These are phyloP conservation scores for Ganoderma multipileum DNA, from an alignment of 1,284 basidiomycete species.

Conservation along the genomic window DNA sequence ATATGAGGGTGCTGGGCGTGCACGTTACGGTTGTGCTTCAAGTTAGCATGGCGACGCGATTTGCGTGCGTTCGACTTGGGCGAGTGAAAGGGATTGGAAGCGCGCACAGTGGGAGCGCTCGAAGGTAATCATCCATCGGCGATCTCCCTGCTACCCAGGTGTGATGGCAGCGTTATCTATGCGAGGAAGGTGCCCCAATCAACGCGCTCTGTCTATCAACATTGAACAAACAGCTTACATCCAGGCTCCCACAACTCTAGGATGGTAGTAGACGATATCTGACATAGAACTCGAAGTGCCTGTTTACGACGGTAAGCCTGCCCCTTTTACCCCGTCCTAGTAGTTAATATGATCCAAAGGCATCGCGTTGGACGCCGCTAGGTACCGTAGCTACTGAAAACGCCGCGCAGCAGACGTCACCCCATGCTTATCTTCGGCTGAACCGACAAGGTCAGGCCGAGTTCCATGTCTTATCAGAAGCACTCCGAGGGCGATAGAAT, in stretches of 20 bases:
- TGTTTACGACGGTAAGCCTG: not conserved
- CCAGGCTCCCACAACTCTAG: too few relatives aligned
- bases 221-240: not conserved
- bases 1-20: too few relatives aligned
- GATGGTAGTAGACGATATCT: too few relatives aligned
- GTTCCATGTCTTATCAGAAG: slow-evolving; percentile 20
- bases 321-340: not conserved
- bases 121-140: not conserved
- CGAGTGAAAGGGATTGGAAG: not conserved
- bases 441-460: not conserved
- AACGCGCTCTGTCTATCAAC: not conserved
- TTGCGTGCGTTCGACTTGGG: not conserved
- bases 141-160: not conserved
- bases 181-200: slow-evolving; percentile 1
- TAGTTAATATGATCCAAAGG: not conserved
- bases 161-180: slow-evolving; percentile 12
- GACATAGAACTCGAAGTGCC: not conserved
- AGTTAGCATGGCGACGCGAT: not conserved
- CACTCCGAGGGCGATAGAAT: slow-evolving; percentile 3
- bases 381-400: too few relatives aligned
- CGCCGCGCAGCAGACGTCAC: too few relatives aligned
- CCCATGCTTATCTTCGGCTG: not conserved
- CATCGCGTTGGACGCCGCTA: too few relatives aligned
- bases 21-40: not conserved
- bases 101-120: not conserved